Evolutionary conservation across 495 filamentous ascomycete genomes (phyloP), one percentile per base, ranked within the genome.

Genomic region (Talaromyces liani): DNA sequence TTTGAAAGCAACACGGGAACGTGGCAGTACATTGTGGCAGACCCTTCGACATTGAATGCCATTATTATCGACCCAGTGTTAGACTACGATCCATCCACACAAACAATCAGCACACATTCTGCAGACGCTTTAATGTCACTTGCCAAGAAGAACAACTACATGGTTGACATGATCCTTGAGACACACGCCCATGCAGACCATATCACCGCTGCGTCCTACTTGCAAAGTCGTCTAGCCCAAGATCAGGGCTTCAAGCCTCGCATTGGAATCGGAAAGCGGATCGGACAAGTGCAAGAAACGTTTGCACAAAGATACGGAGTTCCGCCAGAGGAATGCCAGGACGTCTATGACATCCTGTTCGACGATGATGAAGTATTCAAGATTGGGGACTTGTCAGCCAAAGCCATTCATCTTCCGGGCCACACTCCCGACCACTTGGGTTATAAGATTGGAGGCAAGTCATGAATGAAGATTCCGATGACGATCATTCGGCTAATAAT

Each of bases 161-260:
- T 34, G 8, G 69, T 87, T 53, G 68, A 66, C 2, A 65, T 62
- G 6, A 79, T 88, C 33, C 75, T 88, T 20, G 85, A 88, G 67
- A 87, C 85, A 0, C 85, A 87, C 66, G 79, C 76, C 12, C 85
- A 88, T 66, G 85, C 85, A 51, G 85, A 87, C 72, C 85, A 87
- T 66, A 69, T 87, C n/a, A 86, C 82, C 1, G 79, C 85, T 0
- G 70, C 84, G 0, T 71, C 69, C 5, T 88, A 87, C 63, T 73
- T 88, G 1, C 84, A 85, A 66, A 63, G 59, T 2, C 65, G 69
- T 16, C 76, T 88, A 4, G 63, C 58, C 0, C 58, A 69, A 6
- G 41, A 24, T 0, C 69, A 74, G 53, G 67, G 65, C 10, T 62
- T 36, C 3, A 72, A 65, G 12, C 67, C 70, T 8, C 66, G 80